phyloP scores from a whole-genome alignment of 768 basidiomycete species.

The Pleurotus salmoneostramineus region DNA sequence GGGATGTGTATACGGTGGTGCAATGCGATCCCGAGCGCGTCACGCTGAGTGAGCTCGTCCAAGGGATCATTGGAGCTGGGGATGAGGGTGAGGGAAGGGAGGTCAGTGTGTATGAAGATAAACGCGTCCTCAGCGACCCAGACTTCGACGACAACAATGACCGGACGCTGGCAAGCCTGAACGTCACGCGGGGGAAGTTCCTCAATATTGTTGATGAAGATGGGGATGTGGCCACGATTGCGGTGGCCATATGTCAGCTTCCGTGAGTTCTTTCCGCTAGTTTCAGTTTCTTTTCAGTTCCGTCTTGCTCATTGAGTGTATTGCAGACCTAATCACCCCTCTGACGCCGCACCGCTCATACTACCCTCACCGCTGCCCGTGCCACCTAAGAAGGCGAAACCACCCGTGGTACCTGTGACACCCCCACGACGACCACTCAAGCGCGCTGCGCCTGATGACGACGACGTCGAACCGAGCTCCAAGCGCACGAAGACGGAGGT shows the following conservation, averaged over 20 bases:
- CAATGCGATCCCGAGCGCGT: slow-evolving; percentile 69
- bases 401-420: slow-evolving; percentile 33
- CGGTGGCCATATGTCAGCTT: slow-evolving; percentile 61
- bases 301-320: background rate
- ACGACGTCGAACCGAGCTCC: slow-evolving; percentile 51
- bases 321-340: slow-evolving; percentile 51
- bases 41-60: slow-evolving; percentile 70
- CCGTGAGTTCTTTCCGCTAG: slow-evolving; percentile 53
- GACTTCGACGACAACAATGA: slow-evolving; percentile 91
- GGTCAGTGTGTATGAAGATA: slow-evolving; percentile 84
- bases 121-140: slow-evolving; percentile 83
- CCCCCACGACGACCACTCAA: slow-evolving; percentile 46
- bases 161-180: slow-evolving; percentile 77
- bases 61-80: slow-evolving; percentile 54
- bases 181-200: slow-evolving; percentile 81
- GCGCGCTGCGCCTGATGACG: slow-evolving; percentile 52
- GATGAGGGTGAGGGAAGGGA: slow-evolving; percentile 30
- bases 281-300: slow-evolving; percentile 1
- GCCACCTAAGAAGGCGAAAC: slow-evolving; percentile 43
- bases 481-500: slow-evolving; percentile 44
- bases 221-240: slow-evolving; percentile 66
- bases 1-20: slow-evolving; percentile 77
- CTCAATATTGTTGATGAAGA: slow-evolving; percentile 89
- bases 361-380: slow-evolving; percentile 63
- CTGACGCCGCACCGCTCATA: slow-evolving; percentile 50